A percentile compares a stretch with the other conserved stretches of the same genome.
Evolutionary conservation across 768 basidiomycete genomes (phyloP).

Genomic region (Cyathus striatus): DNA sequence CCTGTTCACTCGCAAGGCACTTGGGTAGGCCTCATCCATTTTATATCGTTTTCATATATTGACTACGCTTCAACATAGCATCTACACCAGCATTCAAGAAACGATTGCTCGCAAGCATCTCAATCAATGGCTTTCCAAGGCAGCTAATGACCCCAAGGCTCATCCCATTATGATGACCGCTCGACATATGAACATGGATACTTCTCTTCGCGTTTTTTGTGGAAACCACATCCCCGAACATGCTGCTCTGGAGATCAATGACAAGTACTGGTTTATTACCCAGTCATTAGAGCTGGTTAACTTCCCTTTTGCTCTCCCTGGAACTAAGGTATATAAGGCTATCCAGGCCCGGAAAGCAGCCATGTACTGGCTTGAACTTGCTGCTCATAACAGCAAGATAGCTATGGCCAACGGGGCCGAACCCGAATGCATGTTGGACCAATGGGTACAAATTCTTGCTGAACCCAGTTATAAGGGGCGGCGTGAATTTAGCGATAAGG

Average conservation of each 20-base stretch:
- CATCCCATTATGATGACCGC: constrained; percentile 84
- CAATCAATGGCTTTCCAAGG: constrained; percentile 60
- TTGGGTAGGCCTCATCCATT: constrained; percentile 54
- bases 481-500: constrained; percentile 84
- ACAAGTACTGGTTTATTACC: constrained; percentile 96
- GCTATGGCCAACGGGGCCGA: constrained; percentile 77
- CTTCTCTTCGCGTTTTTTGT: constrained; percentile 93
- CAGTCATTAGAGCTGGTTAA: constrained; percentile 96
- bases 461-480: constrained; percentile 70
- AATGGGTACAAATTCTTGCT: constrained; percentile 77
- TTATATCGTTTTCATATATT: constrained; percentile 5
- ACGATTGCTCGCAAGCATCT: constrained; percentile 74
- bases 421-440: constrained; percentile 87
- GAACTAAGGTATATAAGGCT: constrained; percentile 94
- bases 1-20: constrained; percentile 91
- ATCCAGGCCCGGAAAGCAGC: constrained; percentile 87
- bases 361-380: constrained; percentile 72
- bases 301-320: constrained; percentile 92
- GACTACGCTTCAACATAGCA: constrained; percentile 36
- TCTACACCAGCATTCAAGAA: constrained; percentile 85
- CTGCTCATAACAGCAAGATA: constrained; percentile 74
- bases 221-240: constrained; percentile 83
- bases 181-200: constrained; percentile 95
- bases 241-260: constrained; percentile 75
- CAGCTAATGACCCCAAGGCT: constrained; percentile 41